Evolutionary conservation across 495 filamentous ascomycete genomes (phyloP).

Genomic region (Lentithecium fluviatile): DNA sequence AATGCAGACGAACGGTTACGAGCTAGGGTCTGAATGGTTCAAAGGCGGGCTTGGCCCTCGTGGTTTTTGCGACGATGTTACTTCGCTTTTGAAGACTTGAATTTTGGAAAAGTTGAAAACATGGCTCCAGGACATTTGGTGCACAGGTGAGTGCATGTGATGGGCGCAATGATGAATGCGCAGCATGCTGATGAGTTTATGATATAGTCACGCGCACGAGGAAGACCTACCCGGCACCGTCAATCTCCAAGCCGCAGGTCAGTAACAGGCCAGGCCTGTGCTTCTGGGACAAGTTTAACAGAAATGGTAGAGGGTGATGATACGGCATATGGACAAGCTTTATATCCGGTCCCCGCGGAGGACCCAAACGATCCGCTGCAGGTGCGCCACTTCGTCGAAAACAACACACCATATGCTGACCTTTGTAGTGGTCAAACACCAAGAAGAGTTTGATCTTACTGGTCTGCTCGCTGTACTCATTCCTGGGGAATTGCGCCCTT

Average conservation of each 20-base stretch:
- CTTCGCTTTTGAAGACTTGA: not conserved
- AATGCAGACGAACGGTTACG: not conserved
- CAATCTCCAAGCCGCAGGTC: conserved; percentile 47
- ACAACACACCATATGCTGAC: conserved; percentile 1
- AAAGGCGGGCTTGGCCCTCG: conserved; percentile 19
- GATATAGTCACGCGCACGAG: conserved; percentile 56
- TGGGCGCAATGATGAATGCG: not conserved
- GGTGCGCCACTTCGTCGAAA: conserved; percentile 4
- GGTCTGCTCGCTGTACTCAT: conserved; percentile 60
- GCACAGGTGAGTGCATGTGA: conserved; percentile 1
- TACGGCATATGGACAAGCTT: conserved; percentile 58
- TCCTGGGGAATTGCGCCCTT: conserved; percentile 59
- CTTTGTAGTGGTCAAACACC: conserved; percentile 52
- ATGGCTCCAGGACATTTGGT: conserved; percentile 15
- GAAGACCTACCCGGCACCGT: conserved; percentile 59
- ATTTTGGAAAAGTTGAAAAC: not conserved
- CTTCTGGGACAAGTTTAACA: conserved; percentile 21
- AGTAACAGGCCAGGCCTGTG: conserved; percentile 21
- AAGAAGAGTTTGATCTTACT: conserved; percentile 62
- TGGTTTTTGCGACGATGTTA: not conserved
- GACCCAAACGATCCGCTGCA: conserved; percentile 64
- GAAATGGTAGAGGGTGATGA: conserved; percentile 57
- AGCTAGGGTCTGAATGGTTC: not conserved
- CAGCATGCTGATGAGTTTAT: not conserved
- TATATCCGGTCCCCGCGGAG: conserved; percentile 62